Evolutionary conservation across 495 filamentous ascomycete genomes (phyloP).

Genomic region (Podospora anserina): DNA sequence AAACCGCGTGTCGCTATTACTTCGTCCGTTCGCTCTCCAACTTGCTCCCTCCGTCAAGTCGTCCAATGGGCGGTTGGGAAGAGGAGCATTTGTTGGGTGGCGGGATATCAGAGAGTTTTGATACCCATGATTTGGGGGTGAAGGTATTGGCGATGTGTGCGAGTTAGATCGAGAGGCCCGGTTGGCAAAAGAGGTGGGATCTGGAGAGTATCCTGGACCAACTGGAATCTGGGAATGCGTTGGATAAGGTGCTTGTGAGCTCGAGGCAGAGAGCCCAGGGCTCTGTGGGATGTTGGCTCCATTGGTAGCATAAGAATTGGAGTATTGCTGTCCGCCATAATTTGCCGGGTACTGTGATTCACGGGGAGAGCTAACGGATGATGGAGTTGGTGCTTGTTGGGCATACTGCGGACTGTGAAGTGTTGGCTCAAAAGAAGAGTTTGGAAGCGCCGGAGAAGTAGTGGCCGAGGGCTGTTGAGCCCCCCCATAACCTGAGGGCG

Average conservation of each 20-base stretch:
- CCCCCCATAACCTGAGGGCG: conserved; percentile 29
- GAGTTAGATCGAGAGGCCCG: conserved; percentile 45
- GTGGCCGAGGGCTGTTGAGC: conserved; percentile 32
- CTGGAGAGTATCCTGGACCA: conserved; percentile 45
- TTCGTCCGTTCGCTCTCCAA: conserved; percentile 35
- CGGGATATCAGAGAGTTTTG: conserved; percentile 38
- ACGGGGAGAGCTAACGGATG: conserved; percentile 24
- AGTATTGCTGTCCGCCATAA: conserved; percentile 30
- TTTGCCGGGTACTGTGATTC: conserved; percentile 27
- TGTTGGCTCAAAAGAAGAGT: conserved; percentile 35
- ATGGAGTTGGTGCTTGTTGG: conserved; percentile 15
- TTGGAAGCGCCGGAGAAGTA: conserved; percentile 29
- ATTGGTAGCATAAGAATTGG: conserved; percentile 31
- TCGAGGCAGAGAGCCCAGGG: conserved; percentile 34
- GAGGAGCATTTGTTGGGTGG: conserved; percentile 54
- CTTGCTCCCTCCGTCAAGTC: conserved; percentile 39
- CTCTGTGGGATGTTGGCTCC: conserved; percentile 25
- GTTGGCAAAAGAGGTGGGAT: conserved; percentile 41
- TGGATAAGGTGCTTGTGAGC: conserved; percentile 45
- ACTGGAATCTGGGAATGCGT: conserved; percentile 46
- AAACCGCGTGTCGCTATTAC: conserved; percentile 34
- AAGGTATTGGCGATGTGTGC: conserved; percentile 40
- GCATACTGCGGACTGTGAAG: conserved; percentile 35
- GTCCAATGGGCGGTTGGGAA: conserved; percentile 51
- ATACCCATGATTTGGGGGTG: conserved; percentile 36